Evolutionary conservation across 805 yeast genomes (phyloP).

Genomic region (Starmerella floris): DNA sequence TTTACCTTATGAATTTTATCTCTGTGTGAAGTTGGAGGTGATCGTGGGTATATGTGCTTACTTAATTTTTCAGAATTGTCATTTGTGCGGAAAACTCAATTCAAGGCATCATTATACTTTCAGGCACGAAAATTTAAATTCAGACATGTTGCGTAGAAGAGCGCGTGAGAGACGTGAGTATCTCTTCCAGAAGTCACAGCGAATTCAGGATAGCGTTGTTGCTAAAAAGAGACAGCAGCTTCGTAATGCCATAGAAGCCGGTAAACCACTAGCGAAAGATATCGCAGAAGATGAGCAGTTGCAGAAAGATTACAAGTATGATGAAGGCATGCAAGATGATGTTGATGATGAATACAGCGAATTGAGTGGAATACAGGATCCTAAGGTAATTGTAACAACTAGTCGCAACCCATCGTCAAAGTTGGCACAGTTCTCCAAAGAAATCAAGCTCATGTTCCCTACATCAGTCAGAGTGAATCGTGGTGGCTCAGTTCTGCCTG

Average conservation of each 20-base stretch:
- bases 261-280: constrained; percentile 81
- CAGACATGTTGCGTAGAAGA: constrained; percentile 65
- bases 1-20: too few relatives aligned
- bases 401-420: constrained; percentile 81
- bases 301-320: constrained; percentile 72
- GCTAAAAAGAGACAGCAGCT: constrained; percentile 78
- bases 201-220: constrained; percentile 74
- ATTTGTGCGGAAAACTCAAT: not conserved
- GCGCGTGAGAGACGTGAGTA: constrained; percentile 96
- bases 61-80: constrained; percentile 1
- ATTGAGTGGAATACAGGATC: constrained; percentile 77
- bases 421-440: constrained; percentile 83
- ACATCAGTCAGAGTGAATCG: constrained; percentile 79
- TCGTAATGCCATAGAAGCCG: constrained; percentile 78
- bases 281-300: constrained; percentile 73
- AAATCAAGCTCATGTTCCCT: constrained; percentile 77
- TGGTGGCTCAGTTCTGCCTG: constrained; percentile 81
- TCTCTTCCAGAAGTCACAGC: constrained; percentile 74
- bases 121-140: not conserved
- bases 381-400: constrained; percentile 83
- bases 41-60: too few relatives aligned
- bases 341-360: constrained; percentile 88
- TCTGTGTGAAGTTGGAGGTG: too few relatives aligned
- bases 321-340: constrained; percentile 52
- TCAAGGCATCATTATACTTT: too few relatives aligned